These are phyloP conservation scores for Alliaria petiolata DNA, from an alignment of 345 rosid genomes.

Conservation along the genomic window DNA sequence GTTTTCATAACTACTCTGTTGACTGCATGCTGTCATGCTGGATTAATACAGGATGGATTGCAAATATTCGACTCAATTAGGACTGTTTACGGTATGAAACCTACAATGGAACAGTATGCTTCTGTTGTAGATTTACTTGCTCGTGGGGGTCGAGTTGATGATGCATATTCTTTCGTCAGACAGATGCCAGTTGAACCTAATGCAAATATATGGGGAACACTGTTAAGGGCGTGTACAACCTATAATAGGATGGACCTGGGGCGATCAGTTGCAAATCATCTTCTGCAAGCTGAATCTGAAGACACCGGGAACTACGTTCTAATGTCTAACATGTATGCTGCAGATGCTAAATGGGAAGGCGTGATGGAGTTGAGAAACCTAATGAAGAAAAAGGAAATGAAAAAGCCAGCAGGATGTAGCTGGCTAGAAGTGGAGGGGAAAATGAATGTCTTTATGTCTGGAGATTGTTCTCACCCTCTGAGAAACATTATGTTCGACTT, in stretches of 20 bases:
- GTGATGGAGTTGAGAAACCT: slow-evolving; percentile 71
- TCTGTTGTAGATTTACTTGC: slow-evolving; percentile 85
- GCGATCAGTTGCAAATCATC: slow-evolving; percentile 47
- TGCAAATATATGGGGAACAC: slow-evolving; percentile 69
- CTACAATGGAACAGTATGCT: slow-evolving; percentile 70
- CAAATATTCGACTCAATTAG: slow-evolving; percentile 53
- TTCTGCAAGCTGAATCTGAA: slow-evolving; percentile 55
- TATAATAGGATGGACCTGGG: slow-evolving; percentile 66
- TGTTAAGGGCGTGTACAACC: slow-evolving; percentile 72
- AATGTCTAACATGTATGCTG: slow-evolving; percentile 81
- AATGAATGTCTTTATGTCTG: slow-evolving; percentile 63
- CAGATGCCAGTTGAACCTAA: slow-evolving; percentile 63
- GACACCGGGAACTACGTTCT: slow-evolving; percentile 64
- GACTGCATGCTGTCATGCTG: slow-evolving; percentile 79
- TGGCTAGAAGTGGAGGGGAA: slow-evolving; percentile 76
- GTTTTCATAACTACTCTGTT: slow-evolving; percentile 65
- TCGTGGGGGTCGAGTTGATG: slow-evolving; percentile 68
- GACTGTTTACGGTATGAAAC: slow-evolving; percentile 48
- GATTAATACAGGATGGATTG: slow-evolving; percentile 68
- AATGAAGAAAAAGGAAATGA: slow-evolving; percentile 62
- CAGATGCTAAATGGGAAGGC: slow-evolving; percentile 74
- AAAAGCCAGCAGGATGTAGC: slow-evolving; percentile 86
- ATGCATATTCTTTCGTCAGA: slow-evolving; percentile 60
- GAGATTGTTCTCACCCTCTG: slow-evolving; percentile 63
- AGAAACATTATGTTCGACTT: slow-evolving; percentile 42